Base-by-base conservation (phyloP, 768 basidiomycete species). In the Phanerochaete carnosa region DNA sequence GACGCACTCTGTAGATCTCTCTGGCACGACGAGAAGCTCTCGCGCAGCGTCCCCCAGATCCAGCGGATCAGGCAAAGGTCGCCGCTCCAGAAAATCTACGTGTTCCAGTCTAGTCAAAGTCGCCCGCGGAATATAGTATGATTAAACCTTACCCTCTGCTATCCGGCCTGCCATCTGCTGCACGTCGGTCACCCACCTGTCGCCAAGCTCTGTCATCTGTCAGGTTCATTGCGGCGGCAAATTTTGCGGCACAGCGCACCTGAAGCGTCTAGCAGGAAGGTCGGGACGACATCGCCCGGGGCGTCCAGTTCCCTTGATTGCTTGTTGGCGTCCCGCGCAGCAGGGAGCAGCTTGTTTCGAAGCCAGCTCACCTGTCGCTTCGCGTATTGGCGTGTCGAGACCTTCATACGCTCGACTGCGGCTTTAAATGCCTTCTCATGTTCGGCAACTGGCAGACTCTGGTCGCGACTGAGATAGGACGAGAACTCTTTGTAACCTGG, bases 361-460 rank as follows among this genome's bases (percentile, higher is more conserved):
- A 98, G 87, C 97, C 97, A 99, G 35, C 88, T 86, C 45, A 95
- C 80, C 71, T 99, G 97, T 39, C 88, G 79, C 69, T 90, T 93
- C 0, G 97, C 93, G 70, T 98, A 99, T 73, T 94, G 89, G 23
- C 90, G 79, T 8, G 95, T 99, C 0, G 90, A 87, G 0, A 82
- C 73, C 71, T 98, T 97, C 88, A 95, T 95, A 9, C 80, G 80
- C 45, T 90, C 87, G 7, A 91, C 74, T 0, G 89, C 90, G 15
- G 75, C 74, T 3, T 73, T 60, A 67, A 88, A 90, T 13, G 74
- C 68, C 53, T 75, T 65, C 13, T 51, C 61, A n/a, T 49, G 56
- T 15, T 62, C 76, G 69, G 55, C 64, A 45, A 79, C 69, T 2
- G 73, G 73, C 15, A 77, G 67, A 9, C 79, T 66, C 13, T 78